Conservation (phyloP, 164 flowering plant genomes). For the Aristolochia contorta region DNA sequence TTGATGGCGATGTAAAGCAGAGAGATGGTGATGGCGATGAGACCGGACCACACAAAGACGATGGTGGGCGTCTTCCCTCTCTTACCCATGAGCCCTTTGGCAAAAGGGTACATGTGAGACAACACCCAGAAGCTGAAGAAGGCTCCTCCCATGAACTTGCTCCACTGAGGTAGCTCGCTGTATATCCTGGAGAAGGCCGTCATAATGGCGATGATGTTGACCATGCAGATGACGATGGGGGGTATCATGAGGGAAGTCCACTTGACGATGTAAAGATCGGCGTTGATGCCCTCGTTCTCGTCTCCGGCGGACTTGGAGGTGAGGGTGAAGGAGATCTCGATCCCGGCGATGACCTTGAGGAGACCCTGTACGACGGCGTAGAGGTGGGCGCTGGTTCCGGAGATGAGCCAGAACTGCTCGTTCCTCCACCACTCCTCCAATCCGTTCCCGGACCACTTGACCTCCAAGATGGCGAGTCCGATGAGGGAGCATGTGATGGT, state of each 20-base stretch:
- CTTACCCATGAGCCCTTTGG: slow-evolving; percentile 77
- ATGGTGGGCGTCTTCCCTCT: slow-evolving; percentile 67
- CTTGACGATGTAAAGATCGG: slow-evolving; percentile 57
- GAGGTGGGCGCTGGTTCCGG: slow-evolving; percentile 67
- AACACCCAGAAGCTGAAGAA: slow-evolving; percentile 82
- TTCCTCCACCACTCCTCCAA: slow-evolving; percentile 88
- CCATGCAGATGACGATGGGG: slow-evolving; percentile 52
- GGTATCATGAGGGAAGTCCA: slow-evolving; percentile 75
- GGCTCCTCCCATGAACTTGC: slow-evolving; percentile 58
- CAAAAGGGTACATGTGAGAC: slow-evolving; percentile 72
- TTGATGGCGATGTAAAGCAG: slow-evolving; percentile 52
- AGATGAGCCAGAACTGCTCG: slow-evolving; percentile 78
- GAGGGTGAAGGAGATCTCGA: slow-evolving; percentile 68
- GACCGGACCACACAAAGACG: slow-evolving; percentile 73
- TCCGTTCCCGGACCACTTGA: slow-evolving; percentile 65
- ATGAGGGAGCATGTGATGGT: slow-evolving; percentile 42
- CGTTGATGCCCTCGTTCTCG: slow-evolving; percentile 49
- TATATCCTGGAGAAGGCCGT: slow-evolving; percentile 48
- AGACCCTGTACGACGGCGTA: slow-evolving; percentile 70
- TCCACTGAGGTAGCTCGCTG: slow-evolving; percentile 49
- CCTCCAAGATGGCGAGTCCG: slow-evolving; percentile 48
- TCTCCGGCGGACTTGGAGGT: slow-evolving; percentile 62
- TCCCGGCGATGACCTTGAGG: slow-evolving; percentile 65
- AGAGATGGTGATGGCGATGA: slow-evolving; percentile 62
- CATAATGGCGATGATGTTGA: slow-evolving; percentile 47